These are phyloP conservation scores for Sclerotiophoma versabilis DNA, from an alignment of 2,329 filamentous ascomycete genomes.

Conservation along the genomic window DNA sequence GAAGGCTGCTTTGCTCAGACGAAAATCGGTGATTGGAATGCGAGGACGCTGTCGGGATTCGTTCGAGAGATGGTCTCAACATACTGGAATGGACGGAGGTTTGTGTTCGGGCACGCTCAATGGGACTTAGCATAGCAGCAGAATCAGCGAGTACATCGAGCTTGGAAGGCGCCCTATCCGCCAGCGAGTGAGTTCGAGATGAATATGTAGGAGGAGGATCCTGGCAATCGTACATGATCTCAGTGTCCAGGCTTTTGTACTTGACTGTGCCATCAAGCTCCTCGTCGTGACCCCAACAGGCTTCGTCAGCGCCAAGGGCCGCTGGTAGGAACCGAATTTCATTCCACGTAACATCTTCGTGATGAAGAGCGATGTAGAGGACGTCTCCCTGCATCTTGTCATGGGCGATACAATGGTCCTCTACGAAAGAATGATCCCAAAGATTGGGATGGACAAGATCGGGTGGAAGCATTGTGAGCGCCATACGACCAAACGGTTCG, in stretches of 20 bases:
- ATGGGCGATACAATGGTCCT: slow-evolving; percentile 51
- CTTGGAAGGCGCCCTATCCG: slow-evolving; percentile 47
- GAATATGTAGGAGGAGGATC: slow-evolving; percentile 53
- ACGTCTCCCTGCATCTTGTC: slow-evolving; percentile 53
- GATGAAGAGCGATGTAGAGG: slow-evolving; percentile 50
- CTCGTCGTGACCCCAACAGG: slow-evolving; percentile 50
- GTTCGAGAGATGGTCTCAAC: slow-evolving; percentile 15
- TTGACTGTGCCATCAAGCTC: slow-evolving; percentile 49
- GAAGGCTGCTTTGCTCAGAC: slow-evolving; percentile 46
- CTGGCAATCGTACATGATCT: slow-evolving; percentile 53
- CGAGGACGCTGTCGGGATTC: slow-evolving; percentile 11
- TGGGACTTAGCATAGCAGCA: slow-evolving; percentile 45
- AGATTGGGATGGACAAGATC: slow-evolving; percentile 44
- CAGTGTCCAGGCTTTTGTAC: slow-evolving; percentile 48
- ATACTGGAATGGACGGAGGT: slow-evolving; percentile 17
- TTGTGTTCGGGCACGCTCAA: slow-evolving; percentile 39
- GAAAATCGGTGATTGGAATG: slow-evolving; percentile 37
- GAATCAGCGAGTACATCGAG: slow-evolving; percentile 50
- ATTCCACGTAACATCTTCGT: slow-evolving; percentile 51
- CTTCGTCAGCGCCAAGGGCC: slow-evolving; percentile 42
- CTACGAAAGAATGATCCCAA: slow-evolving; percentile 51
- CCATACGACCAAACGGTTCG: slow-evolving; percentile 50
- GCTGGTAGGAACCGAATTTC: slow-evolving; percentile 49
- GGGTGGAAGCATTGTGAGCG: slow-evolving; percentile 43
- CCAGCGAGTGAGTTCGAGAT: slow-evolving; percentile 50